These are phyloP conservation scores for Alternaria brassicae DNA, from an alignment of 2,329 filamentous ascomycete species.

Conservation along the genomic window DNA sequence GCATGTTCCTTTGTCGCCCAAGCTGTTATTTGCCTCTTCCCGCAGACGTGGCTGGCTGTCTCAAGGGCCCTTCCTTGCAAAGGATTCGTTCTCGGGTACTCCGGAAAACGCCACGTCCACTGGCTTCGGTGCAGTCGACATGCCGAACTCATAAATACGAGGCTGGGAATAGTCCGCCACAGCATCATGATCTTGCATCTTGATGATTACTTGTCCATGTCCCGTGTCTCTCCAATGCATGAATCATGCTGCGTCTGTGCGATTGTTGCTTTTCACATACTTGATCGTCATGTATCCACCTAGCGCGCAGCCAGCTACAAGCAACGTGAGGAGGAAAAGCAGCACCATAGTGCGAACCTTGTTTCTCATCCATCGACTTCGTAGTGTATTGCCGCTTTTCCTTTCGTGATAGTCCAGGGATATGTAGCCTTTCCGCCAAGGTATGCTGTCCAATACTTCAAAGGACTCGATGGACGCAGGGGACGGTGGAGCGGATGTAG, in stretches of 20 bases:
- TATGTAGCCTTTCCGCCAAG: slow-evolving; percentile 42
- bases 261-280: slow-evolving; percentile 20
- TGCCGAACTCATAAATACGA: slow-evolving; percentile 1
- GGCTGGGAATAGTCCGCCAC: not conserved
- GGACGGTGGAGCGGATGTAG: slow-evolving; percentile 43
- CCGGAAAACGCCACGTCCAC: slow-evolving; percentile 19
- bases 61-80: slow-evolving; percentile 23
- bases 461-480: slow-evolving; percentile 46
- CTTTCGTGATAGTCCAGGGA: slow-evolving; percentile 11
- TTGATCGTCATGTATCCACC: slow-evolving; percentile 29
- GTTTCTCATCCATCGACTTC: slow-evolving; percentile 29
- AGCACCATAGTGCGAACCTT: slow-evolving; percentile 26
- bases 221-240: not conserved
- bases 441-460: slow-evolving; percentile 42
- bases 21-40: slow-evolving; percentile 4
- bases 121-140: not conserved
- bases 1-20: slow-evolving; percentile 8
- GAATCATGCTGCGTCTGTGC: not conserved
- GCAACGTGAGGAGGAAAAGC: slow-evolving; percentile 30
- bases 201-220: not conserved
- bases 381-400: slow-evolving; percentile 9
- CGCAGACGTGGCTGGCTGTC: slow-evolving; percentile 4
- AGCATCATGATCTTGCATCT: not conserved
- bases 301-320: slow-evolving; percentile 28
- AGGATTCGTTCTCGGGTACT: slow-evolving; percentile 13